phyloP scores from a whole-genome alignment of 2,329 filamentous ascomycete genomes.

The Ophiostoma novo-ulmi region DNA sequence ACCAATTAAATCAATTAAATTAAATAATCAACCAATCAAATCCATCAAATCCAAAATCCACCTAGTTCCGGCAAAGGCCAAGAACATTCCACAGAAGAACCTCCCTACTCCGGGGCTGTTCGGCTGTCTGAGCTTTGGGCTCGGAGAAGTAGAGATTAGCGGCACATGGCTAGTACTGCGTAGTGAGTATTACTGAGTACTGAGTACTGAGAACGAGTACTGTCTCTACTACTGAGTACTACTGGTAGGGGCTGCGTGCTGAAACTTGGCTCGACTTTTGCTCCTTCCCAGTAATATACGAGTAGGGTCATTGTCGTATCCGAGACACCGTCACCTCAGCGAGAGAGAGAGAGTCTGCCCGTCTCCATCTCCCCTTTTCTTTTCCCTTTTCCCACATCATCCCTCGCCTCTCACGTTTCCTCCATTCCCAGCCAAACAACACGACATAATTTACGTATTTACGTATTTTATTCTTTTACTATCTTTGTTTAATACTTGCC shows the following conservation, averaged over 20 bases:
- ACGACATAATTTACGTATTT: not conserved
- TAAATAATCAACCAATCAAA: no score
- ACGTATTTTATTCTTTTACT: not conserved
- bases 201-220: no score
- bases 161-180: not conserved
- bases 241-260: slow-evolving; percentile 22
- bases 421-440: not conserved
- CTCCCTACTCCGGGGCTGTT: not conserved
- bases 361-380: not conserved
- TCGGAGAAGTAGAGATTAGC: not conserved
- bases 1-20: not conserved
- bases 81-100: not conserved
- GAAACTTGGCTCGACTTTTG: slow-evolving; percentile 23
- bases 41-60: no score
- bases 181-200: no score
- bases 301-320: slow-evolving; percentile 26
- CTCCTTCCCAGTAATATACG: slow-evolving; percentile 23
- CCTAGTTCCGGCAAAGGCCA: no score
- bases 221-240: slow-evolving; percentile 1
- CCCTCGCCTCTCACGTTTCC: not conserved
- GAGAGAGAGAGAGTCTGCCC: no score
- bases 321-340: slow-evolving; percentile 23
- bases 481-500: not conserved
- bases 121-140: not conserved
- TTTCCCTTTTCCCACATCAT: not conserved